Base-by-base conservation (phyloP, 2,329 filamentous ascomycete genomes). In the Ophiostoma novo-ulmi region DNA sequence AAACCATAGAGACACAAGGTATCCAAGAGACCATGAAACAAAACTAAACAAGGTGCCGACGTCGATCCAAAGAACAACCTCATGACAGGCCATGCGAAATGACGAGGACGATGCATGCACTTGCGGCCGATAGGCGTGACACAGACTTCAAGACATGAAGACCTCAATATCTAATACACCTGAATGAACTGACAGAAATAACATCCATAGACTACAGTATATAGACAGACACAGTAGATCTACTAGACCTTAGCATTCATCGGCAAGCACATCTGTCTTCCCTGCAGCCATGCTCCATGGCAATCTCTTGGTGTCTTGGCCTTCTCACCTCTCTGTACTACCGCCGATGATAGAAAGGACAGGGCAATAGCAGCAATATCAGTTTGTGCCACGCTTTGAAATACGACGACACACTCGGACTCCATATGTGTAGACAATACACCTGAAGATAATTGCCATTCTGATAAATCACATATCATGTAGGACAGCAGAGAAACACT, bases 31-130 rank as follows among this genome's bases (percentile, higher is more conserved):
- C 52, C 52, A 58, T 17, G 8, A 48, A 48, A 20, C 44, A 44
- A 44, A 14, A 17, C 44, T 13, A 63, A 14, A 35, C 58, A 6
- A 31, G 14, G 44, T 35, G 3, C 22, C 14, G 7, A 7, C 2
- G 52, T 3, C 20, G 17, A 52, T 13, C 22, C 58, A 17, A 20
- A 35, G 11, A 35, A 10, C 10, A 35, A 35, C 26, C 52, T 20
- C n/a, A 58, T 58, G n/a, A 58, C n/a, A 31, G 26, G 22, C 58
- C 58, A 35, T 63, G 13, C 26, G 8, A 22, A 35, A 35, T 17
- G 58, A 63, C 58, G 58, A 35, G 58, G 58, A 63, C 35, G 26
- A 63, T 63, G 58, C 58, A 13, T 63, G 58, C 26, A 17, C 58
- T 63, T 63, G 58, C 58, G 58, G 58, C 58, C 58, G 58, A 35